Conservation (phyloP, 805 yeast genomes). For the Kurtzmaniella fragi region DNA sequence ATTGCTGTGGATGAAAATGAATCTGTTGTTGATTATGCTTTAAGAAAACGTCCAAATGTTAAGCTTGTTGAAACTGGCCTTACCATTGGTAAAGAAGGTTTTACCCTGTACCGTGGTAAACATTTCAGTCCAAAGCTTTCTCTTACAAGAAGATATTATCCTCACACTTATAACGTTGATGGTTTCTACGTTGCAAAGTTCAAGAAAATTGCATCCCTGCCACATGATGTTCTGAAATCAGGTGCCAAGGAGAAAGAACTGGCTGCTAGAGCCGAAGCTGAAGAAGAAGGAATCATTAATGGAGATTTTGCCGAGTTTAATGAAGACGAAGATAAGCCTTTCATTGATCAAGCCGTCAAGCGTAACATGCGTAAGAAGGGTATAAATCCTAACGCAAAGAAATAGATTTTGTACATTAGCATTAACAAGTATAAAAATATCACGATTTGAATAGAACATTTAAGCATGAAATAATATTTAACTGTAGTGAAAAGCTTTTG, state of each 20-base stretch:
- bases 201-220: conserved; percentile 82
- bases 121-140: conserved; percentile 72
- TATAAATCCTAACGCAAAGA: conserved; percentile 53
- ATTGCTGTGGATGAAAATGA: conserved; percentile 98
- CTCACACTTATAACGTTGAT: conserved; percentile 97
- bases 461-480: not conserved
- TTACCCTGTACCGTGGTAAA: conserved; percentile 89
- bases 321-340: conserved; percentile 65
- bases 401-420: conserved; percentile 10
- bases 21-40: conserved; percentile 96
- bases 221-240: conserved; percentile 79
- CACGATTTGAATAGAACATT: not conserved
- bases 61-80: conserved; percentile 89
- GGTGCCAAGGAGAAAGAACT: conserved; percentile 85
- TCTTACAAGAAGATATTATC: conserved; percentile 92
- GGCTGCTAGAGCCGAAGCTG: conserved; percentile 75
- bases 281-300: conserved; percentile 75
- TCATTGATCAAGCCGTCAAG: conserved; percentile 66
- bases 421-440: conserved; percentile 1
- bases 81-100: conserved; percentile 93
- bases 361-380: conserved; percentile 65
- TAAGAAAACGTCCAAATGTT: conserved; percentile 94
- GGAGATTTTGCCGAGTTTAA: conserved; percentile 85
- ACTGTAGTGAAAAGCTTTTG: conserved; percentile 1
- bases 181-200: conserved; percentile 98